Evolutionary conservation across 805 yeast species (phyloP).

Genomic region (Candida corydali): DNA sequence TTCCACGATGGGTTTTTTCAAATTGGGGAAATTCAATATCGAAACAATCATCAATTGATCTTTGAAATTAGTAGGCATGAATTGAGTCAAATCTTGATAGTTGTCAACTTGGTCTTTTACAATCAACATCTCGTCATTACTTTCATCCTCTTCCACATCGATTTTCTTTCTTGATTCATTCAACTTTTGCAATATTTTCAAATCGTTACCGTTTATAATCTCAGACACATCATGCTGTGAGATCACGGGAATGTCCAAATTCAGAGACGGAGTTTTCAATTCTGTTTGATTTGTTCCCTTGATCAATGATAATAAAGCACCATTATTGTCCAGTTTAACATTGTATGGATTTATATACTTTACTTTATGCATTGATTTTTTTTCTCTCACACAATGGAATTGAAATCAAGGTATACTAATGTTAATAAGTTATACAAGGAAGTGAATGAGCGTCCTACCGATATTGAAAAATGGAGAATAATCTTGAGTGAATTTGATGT

Average conservation of each 20-base stretch:
- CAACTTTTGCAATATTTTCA: background rate
- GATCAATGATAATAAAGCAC: conserved; percentile 11
- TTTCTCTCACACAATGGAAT: background rate
- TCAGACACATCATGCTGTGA: conserved; percentile 13
- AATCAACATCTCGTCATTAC: conserved; percentile 7
- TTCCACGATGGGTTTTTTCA: conserved; percentile 27
- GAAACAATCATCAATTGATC: conserved; percentile 33
- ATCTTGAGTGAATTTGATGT: conserved; percentile 28
- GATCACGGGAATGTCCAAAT: conserved; percentile 14
- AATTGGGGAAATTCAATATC: conserved; percentile 30
- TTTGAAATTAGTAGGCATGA: conserved; percentile 29
- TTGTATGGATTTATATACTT: conserved; percentile 11
- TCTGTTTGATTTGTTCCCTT: conserved; percentile 9
- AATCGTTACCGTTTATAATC: conserved; percentile 9
- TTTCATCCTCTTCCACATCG: background rate
- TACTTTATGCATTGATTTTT: conserved; percentile 2
- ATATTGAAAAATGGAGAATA: conserved; percentile 37
- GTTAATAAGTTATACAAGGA: conserved; percentile 1
- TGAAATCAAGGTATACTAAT: background rate
- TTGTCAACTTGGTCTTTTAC: conserved; percentile 14
- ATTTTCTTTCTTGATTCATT: background rate
- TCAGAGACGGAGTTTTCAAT: background rate
- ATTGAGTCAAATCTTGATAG: conserved; percentile 22
- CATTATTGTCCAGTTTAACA: conserved; percentile 6
- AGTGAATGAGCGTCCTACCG: conserved; percentile 17